Evolutionary conservation across 148 eudicot species (phyloP), one percentile per base, ranked within the genome.

Genomic region (Limonium bicolor): DNA sequence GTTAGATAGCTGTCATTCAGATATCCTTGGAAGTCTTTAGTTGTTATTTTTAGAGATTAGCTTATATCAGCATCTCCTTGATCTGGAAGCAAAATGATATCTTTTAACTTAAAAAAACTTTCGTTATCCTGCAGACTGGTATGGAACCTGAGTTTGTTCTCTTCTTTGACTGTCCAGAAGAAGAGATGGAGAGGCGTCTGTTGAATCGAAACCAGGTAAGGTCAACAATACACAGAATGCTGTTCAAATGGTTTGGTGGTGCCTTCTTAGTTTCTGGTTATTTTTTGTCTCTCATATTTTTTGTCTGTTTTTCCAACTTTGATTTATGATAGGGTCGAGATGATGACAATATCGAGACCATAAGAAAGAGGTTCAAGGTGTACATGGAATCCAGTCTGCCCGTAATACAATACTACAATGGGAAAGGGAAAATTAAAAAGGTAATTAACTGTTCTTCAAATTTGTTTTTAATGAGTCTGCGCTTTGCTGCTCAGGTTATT

Each of bases 101-200:
- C 42, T 19, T 3, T 13, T 19, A 46, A 11, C 9, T n/a, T 17
- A 20, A 12, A 25, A 18, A 33, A 13, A 10, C 25, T 50, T 45
- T 26, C 67, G 21, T 12, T 59, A 50, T 4, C 47, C 19, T 62
- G 69, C 72, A 84, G 94, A 70, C 77, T 37, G 77, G 78, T 28
- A 76, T 80, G 15, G 79, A 43, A 27, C 88, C 95, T 12, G 77
- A 68, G 48, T 73, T 73, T 51, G 62, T 80, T 24, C 65, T 83
- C 9, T 79, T 70, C 55, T 80, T 80, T 48, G 82, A 80, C 53
- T 80, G 94, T 54, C 54, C 85, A 5, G 77, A 71, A 65, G 77
- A 76, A 63, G 88, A 79, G 72, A 70, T 84, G 94, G 78, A 63
- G 72, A 84, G 29, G 56, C 87, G 88, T 46, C 74, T 79, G 49